Evolutionary conservation across 164 flowering plant species (phyloP), one percentile per base, ranked within the genome.

Genomic region (Magnolia officinalis): DNA sequence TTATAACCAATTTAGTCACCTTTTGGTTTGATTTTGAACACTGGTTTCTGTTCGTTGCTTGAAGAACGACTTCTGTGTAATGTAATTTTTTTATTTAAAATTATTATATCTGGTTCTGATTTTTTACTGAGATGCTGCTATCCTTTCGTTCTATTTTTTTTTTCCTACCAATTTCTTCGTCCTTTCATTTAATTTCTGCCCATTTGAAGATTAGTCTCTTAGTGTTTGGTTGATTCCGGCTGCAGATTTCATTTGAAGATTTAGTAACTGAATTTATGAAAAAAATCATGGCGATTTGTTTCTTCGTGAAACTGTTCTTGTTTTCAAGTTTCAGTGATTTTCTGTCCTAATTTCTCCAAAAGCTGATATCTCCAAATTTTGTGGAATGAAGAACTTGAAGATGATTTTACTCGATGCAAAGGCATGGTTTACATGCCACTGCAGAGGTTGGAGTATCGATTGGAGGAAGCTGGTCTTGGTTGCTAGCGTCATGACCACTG

Each of bases 391-490:
- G 73, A 19, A 20, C 6, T 75, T 82, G 51, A 68, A 64, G 74
- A 67, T 24, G 5, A 26, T 84, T 45, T 51, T 78, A 67, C 59
- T 80, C 45, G 3, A 77, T 37, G 29, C 86, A 76, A 78, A 86
- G 83, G 84, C 51, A 71, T 79, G 82, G 67, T 50, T 83, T 13
- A 72, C 79, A 49, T 71, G 61, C 51, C 72, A 49, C 31, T 84
- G 80, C 45, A 31, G 49, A 23, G 73, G 83, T 49, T 73, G 72
- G 72, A 84, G 79, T 75, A 70, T 87, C 20, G 71, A 85, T 75
- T 89, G 95, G 93, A 89, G 84, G 80, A 93, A 83, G 73, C 37
- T 90, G 63, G 72, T 89, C 20, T 58, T 88, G 29, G 67, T 77
- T 63, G 83, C 85, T 71, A 82, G 83, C 26, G 52, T 88, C 52